phyloP scores from a whole-genome alignment of 345 rosid species.

The Xanthoceras sorbifolium region DNA sequence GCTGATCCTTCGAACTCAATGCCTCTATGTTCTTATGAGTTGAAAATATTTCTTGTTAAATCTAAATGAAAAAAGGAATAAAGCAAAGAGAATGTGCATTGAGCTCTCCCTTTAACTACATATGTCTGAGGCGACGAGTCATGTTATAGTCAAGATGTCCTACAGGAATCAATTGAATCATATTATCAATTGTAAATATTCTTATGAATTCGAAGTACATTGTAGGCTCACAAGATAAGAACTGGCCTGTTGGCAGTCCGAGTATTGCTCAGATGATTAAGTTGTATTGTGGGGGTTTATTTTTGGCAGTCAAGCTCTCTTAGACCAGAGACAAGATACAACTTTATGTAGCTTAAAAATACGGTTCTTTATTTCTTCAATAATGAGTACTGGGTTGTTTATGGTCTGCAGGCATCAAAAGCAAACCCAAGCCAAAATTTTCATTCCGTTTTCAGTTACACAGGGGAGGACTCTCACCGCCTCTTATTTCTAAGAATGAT shows the following conservation, averaged over 20 bases:
- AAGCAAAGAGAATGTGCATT: not conserved
- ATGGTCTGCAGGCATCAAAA: constrained; percentile 44
- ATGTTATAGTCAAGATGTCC: not conserved
- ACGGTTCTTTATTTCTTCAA: not conserved
- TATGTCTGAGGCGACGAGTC: not conserved
- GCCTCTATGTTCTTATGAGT: not conserved
- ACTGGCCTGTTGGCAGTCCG: not conserved
- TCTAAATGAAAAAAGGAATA: not conserved
- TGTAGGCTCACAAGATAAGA: not conserved
- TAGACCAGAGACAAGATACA: not conserved
- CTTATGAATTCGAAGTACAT: not conserved
- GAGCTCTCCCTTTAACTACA: not conserved
- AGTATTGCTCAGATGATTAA: not conserved
- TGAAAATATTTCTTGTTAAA: not conserved
- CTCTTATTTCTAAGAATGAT: constrained; percentile 20
- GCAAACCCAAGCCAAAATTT: constrained; percentile 55
- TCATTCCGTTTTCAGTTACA: constrained; percentile 44
- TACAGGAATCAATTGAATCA: not conserved
- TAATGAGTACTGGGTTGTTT: constrained; percentile 1
- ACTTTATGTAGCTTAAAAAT: not conserved
- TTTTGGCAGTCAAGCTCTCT: not conserved
- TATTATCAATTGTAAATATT: not conserved
- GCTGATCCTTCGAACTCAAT: not conserved
- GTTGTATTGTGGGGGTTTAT: not conserved
- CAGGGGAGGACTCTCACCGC: constrained; percentile 28